Base-by-base conservation (phyloP, 1,139 yeast species). In the Yamadazyma dushanensis region DNA sequence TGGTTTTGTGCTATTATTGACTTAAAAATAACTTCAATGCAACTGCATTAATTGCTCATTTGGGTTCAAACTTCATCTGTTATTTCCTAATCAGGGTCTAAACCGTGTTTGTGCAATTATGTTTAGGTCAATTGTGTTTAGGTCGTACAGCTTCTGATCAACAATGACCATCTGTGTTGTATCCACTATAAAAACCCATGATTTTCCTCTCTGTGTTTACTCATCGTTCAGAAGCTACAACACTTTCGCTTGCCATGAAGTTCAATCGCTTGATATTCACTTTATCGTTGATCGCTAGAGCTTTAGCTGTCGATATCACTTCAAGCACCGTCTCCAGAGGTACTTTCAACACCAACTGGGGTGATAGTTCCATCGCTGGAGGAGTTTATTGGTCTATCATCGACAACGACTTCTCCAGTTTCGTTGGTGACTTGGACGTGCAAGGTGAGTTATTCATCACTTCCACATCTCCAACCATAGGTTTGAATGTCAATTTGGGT, bases 371-470 rank as follows among this genome's bases (percentile, higher is more conserved):
- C 6, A 48, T 65, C 32, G 44, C 50, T 13, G 49, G 51, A 8
- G 62, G 59, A 32, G 64, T 52, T 11, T 61, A 53, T 42, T 63
- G 60, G 59, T 62, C 70, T 17, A 56, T 63, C 23, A 45, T 63
- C 33, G 51, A 63, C 43, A 61, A 61, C 37, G 56, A 58, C 22
- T 38, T 53, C 56, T 17, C 36, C 48, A 31, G 41, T 57, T 13
- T 38, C 52, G 5, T 45, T 57, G 49, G 49, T 33, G 50, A 45
- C 37, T 35, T 50, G 26, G 38, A 38, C 8, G 47, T 48, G 16
- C 39, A 50, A 38, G 55, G 55, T 37, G 40, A 41, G 29, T 45
- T 50, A 32, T 50, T 31, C 33, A 36, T 50, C 28, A 42, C 44
- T 31, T 45, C 47, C 26, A 43, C 40, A 24, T 38, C 44, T 11